Evolutionary conservation across 2,329 filamentous ascomycete genomes (phyloP).

Genomic region (Septoria linicola): DNA sequence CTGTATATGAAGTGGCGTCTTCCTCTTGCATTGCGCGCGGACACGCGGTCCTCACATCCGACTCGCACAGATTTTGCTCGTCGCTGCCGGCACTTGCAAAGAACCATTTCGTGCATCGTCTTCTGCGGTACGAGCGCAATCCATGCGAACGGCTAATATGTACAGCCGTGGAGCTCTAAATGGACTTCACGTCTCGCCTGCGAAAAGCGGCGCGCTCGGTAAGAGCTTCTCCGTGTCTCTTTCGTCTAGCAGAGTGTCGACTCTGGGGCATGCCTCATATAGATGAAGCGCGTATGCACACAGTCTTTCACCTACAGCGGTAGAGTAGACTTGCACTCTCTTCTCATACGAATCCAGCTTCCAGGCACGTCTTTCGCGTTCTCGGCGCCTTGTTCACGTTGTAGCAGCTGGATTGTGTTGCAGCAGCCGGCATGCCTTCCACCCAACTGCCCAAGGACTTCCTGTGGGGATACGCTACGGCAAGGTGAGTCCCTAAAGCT

Average conservation of each 20-base stretch:
- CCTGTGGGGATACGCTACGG: constrained; percentile 77
- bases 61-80: background rate
- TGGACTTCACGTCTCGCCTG: constrained; percentile 12
- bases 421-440: constrained; percentile 24
- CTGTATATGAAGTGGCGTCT: constrained; percentile 17
- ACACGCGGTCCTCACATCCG: constrained; percentile 7
- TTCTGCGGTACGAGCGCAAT: background rate
- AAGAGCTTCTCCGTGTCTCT: constrained; percentile 7
- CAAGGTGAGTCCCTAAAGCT: constrained; percentile 44
- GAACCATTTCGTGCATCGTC: background rate
- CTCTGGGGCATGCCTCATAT: background rate
- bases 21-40: constrained; percentile 8
- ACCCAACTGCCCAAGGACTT: constrained; percentile 41
- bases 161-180: constrained; percentile 9
- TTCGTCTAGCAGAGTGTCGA: background rate
- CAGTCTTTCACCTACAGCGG: background rate
- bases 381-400: too few relatives aligned
- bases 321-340: background rate
- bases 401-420: too few relatives aligned
- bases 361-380: too few relatives aligned
- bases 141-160: constrained; percentile 8
- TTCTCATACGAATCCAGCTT: too few relatives aligned
- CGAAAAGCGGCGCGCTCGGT: constrained; percentile 1
- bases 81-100: constrained; percentile 4
- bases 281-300: too few relatives aligned